Percentiles rank a stretch among this genome's conserved stretches.
phyloP scores from a whole-genome alignment of 2,329 filamentous ascomycete genomes.

The Rhexocercosporidium sp. region DNA sequence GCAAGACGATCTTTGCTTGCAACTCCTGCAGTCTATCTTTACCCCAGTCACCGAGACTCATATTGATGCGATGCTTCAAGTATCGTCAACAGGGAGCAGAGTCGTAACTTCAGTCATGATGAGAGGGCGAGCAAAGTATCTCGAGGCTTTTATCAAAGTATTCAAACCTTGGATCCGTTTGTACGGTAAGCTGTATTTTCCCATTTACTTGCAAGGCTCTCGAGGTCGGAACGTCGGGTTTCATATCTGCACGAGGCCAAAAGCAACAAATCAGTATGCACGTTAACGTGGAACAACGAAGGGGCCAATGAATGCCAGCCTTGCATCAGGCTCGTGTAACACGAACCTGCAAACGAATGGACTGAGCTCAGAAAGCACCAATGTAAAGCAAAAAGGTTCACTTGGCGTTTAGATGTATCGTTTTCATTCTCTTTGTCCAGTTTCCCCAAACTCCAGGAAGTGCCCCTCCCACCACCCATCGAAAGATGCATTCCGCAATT shows the following conservation, averaged over 20 bases:
- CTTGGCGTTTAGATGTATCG: not conserved
- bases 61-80: not conserved
- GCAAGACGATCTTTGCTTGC: not conserved
- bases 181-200: not conserved
- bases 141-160: not conserved
- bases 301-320: not conserved
- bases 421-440: not conserved
- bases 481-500: not conserved
- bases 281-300: not conserved
- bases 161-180: not conserved
- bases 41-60: not conserved
- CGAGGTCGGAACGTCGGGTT: not conserved
- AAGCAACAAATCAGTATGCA: conserved; percentile 1
- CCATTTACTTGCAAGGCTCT: not conserved
- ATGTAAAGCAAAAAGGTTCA: not conserved
- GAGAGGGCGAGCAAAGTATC: too few relatives aligned
- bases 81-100: too few relatives aligned
- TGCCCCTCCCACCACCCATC: not conserved
- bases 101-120: too few relatives aligned
- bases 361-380: not conserved
- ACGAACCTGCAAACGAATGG: not conserved
- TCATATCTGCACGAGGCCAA: not conserved
- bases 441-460: not conserved
- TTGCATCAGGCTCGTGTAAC: not conserved
- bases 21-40: not conserved